Evolutionary conservation across 257 asterid genomes (phyloP), one percentile per base, ranked within the genome.

Genomic region (Primulina huaijiensis): DNA sequence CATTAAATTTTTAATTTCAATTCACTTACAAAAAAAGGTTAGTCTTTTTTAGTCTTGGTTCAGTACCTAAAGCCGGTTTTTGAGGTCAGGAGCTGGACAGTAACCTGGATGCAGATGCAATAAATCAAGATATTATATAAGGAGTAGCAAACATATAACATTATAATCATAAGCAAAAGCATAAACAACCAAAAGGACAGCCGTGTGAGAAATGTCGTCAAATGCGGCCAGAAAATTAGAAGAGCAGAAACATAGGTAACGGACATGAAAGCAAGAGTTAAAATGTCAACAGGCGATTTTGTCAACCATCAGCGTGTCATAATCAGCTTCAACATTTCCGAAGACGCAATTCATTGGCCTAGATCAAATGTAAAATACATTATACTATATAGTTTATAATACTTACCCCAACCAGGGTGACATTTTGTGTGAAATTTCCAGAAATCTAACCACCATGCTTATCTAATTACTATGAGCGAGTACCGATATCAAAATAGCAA

Each of bases 1-100:
- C 14, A 62, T 62, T 65, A 70, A 67, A 67, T 25, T 12, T 58
- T 68, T 38, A 55, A 46, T 43, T 79, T 72, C 60, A 82, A 69
- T 62, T 65, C 56, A 64, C 74, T 70, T 27, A 71, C 29, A 20
- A 59, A 63, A 62, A 70, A 77, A 74, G 61, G 56, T 63, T 62
- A 37, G 67, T 29, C 27, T 75, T 78, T 73, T 65, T 70, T 67
- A 46, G 70, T 30, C 76, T 67, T 20, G 64, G 75, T 77, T 75
- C 33, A 60, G 73, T 84, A 89, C 99, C 99, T 94, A 83, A 91
- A 94, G 76, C 99, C 97, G 19, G 99, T 94, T 82, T 94, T 94
- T 58, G 99, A 94, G 75, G 97, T 94, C 77, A 94, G 83, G 79
- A 91, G 91, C 87, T 94, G 99, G 67, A 94, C 85, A 0, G 90